Percentiles rank a stretch among this genome's conserved stretches.
Conservation (phyloP, 2,329 filamentous ascomycete genomes). For the Fusarium globosum region DNA sequence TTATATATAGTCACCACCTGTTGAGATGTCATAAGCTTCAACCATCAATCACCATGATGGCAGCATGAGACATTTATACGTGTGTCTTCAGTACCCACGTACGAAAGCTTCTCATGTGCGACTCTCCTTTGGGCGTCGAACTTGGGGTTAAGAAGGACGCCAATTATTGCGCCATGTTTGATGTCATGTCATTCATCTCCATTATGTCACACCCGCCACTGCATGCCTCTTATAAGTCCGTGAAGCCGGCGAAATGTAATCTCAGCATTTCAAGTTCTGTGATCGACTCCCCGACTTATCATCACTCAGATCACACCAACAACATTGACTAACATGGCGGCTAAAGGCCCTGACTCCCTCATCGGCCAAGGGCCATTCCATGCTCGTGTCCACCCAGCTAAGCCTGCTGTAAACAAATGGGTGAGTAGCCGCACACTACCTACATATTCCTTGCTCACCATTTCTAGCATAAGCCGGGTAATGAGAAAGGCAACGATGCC, state of each 20-base stretch:
- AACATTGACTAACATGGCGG: neutral
- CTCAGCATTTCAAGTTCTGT: rapidly evolving
- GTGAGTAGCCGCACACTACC: rapidly evolving
- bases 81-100: neutral
- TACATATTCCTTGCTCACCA: rapidly evolving
- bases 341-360: neutral
- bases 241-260: rapidly evolving
- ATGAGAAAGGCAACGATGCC: constrained; percentile 1
- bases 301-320: neutral
- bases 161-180: neutral
- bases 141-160: rapidly evolving
- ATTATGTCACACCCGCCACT: neutral
- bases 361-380: neutral
- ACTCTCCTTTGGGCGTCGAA: rapidly evolving
- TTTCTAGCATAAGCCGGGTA: neutral
- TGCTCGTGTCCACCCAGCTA: neutral
- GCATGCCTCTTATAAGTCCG: neutral
- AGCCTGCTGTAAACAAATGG: neutral
- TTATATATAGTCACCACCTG: neutral
- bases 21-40: neutral
- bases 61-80: neutral
- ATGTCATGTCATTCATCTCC: neutral
- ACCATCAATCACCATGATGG: neutral
- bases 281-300: neutral
- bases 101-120: neutral